Conservation (phyloP, 371 early-diverging fungal species). For the Apophysomyces trapeziformis region DNA sequence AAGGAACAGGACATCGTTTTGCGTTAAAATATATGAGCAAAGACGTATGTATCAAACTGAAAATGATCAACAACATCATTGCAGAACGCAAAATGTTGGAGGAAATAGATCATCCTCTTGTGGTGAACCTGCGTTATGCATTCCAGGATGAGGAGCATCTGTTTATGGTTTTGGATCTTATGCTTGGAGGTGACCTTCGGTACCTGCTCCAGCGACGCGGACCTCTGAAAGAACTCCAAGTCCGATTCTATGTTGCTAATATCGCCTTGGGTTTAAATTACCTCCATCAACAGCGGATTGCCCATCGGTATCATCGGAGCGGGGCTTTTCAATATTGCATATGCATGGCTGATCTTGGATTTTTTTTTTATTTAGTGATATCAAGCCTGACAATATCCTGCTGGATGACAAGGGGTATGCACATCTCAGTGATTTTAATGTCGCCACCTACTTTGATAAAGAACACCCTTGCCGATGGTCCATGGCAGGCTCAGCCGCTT, state of each 20-base stretch:
- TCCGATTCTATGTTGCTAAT: constrained; percentile 84
- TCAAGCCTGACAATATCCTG: constrained; percentile 94
- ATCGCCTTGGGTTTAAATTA: constrained; percentile 70
- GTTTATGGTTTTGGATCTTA: constrained; percentile 83
- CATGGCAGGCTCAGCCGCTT: constrained; percentile 80
- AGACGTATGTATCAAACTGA: constrained; percentile 59
- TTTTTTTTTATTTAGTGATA: constrained; percentile 60
- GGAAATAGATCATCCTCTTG: constrained; percentile 51
- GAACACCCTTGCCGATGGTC: constrained; percentile 61
- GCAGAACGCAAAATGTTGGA: constrained; percentile 61
- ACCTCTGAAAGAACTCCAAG: constrained; percentile 70
- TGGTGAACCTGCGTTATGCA: constrained; percentile 78
- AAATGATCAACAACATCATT: constrained; percentile 62
- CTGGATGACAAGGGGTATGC: constrained; percentile 87
- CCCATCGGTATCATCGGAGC: constrained; percentile 53
- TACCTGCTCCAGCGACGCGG: constrained; percentile 74
- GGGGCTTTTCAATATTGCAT: background rate
- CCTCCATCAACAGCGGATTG: constrained; percentile 68
- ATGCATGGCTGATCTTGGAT: constrained; percentile 6
- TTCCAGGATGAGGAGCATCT: constrained; percentile 85
- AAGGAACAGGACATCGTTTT: constrained; percentile 59
- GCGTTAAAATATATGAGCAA: constrained; percentile 72
- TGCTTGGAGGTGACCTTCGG: constrained; percentile 90
- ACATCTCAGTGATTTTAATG: constrained; percentile 91
- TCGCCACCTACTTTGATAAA: constrained; percentile 67